phyloP scores from a whole-genome alignment of 352 stramenopile species.

The Globisporangium alternatum region DNA sequence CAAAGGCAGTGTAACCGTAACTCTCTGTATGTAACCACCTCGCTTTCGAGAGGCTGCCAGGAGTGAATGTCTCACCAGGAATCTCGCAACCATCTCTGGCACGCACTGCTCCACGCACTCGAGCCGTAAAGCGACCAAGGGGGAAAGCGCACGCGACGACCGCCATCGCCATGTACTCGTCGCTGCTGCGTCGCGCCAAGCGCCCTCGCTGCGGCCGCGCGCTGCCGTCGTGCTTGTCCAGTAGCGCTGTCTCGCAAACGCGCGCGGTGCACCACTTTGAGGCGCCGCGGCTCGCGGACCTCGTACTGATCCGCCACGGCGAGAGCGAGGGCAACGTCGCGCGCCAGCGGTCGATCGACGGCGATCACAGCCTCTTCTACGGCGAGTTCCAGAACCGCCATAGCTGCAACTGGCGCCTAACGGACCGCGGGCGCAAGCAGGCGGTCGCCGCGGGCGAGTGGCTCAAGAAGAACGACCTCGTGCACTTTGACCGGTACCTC shows the following conservation, averaged over 20 bases:
- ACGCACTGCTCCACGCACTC: conserved; percentile 8
- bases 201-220: conserved; percentile 6
- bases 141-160: neutral
- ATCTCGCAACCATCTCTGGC: neutral
- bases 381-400: conserved; percentile 89
- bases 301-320: conserved; percentile 87
- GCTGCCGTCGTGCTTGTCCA: conserved; percentile 11
- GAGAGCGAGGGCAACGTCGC: conserved; percentile 89
- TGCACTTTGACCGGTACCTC: conserved; percentile 82
- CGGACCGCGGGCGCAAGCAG: conserved; percentile 74
- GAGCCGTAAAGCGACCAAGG: conserved; percentile 4
- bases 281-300: conserved; percentile 63
- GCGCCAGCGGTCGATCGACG: conserved; percentile 73
- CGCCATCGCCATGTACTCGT: conserved; percentile 16
- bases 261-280: conserved; percentile 24
- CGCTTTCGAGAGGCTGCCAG: neutral
- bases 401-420: conserved; percentile 86
- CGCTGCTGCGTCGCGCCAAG: conserved; percentile 19
- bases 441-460: conserved; percentile 74
- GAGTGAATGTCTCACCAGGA: conserved; percentile 8
- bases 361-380: conserved; percentile 83
- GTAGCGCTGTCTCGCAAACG: neutral
- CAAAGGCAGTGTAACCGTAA: neutral
- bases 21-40: neutral
- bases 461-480: conserved; percentile 74